Evolutionary conservation across 306 rosid genomes (phyloP), one percentile per base, ranked within the genome.

Genomic region (Vicia sativa): DNA sequence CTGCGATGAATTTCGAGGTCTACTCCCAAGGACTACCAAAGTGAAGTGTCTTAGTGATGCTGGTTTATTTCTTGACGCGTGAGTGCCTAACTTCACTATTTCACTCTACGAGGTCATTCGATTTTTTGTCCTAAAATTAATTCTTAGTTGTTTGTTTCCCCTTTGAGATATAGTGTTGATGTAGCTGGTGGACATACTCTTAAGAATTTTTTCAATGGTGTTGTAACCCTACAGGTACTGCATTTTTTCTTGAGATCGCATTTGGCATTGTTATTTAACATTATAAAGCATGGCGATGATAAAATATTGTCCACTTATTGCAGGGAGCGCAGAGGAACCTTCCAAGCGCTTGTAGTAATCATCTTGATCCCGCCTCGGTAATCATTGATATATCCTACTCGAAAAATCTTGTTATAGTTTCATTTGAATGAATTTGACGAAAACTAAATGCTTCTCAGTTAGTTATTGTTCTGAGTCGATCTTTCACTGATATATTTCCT

Each of bases 31-130:
- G 49, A 78, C 75, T 46, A 90, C 92, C 7, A 88, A 50, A 83
- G 96, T 88, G 70, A 90, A 90, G 81, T 93, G 99, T 78, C 83
- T 93, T 45, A 93, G 95, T 73, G 99, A 93, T 82, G 96, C 91
- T 61, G 98, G 97, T 11, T 66, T 93, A 67, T 93, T 93, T 84
- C 97, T 88, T 73, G 95, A 93, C 48, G 87, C 73, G 98, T 88
- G 81, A 80, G 81, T 74, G 10, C 46, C 70, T 28, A 41, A 39
- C 68, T 46, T 25, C 28, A 19, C 5, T 43, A 70, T 58, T 56
- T 72, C 52, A 44, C 66, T 45, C 25, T 42, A 46, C 66, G 26
- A 19, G 58, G 43, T n/a, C 75, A 23, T 76, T 67, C 35, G 39
- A 10, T 28, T 71, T 74, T 54, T 46, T 16, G 74, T 75, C 68